These are phyloP conservation scores for Cymbopogon flexuosus DNA, from an alignment of 202 grass and related monocot genomes.

Conservation along the genomic window DNA sequence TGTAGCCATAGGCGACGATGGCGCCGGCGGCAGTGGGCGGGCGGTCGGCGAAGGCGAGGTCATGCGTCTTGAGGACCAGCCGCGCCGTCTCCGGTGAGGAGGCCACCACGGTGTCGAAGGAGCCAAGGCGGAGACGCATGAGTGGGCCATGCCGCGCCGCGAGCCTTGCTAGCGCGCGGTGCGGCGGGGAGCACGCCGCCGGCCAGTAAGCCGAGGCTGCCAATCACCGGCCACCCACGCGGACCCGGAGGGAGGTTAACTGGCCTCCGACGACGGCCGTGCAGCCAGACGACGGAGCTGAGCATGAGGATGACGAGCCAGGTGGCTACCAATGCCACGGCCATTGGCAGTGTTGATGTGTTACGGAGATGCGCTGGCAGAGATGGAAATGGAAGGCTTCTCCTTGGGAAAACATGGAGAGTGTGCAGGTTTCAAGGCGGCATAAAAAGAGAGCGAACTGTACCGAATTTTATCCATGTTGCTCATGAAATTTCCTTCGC, in stretches of 20 bases:
- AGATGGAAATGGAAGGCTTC: background rate
- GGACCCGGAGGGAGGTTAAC: slow-evolving; percentile 2
- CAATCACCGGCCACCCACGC: background rate
- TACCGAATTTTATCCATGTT: no score
- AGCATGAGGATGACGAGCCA: background rate
- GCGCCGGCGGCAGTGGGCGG: background rate
- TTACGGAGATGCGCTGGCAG: background rate
- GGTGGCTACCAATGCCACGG: background rate
- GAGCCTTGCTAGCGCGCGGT: slow-evolving; percentile 21
- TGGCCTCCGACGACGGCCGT: background rate
- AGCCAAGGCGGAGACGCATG: slow-evolving; percentile 35
- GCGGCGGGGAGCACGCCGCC: background rate
- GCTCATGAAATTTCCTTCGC: no score
- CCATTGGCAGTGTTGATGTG: background rate
- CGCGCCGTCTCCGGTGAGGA: background rate
- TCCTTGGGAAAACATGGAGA: no score
- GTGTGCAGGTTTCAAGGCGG: no score
- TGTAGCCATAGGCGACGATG: slow-evolving; percentile 9
- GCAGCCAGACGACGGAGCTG: background rate
- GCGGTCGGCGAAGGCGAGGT: background rate
- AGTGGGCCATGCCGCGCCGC: slow-evolving; percentile 28
- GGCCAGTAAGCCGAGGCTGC: background rate
- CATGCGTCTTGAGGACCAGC: slow-evolving; percentile 2
- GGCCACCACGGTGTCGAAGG: background rate
- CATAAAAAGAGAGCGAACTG: no score